Evolutionary conservation across 108 stramenopile genomes (phyloP), one percentile per base, ranked within the genome.

Genomic region (Pseudonitzschia delicatissima): DNA sequence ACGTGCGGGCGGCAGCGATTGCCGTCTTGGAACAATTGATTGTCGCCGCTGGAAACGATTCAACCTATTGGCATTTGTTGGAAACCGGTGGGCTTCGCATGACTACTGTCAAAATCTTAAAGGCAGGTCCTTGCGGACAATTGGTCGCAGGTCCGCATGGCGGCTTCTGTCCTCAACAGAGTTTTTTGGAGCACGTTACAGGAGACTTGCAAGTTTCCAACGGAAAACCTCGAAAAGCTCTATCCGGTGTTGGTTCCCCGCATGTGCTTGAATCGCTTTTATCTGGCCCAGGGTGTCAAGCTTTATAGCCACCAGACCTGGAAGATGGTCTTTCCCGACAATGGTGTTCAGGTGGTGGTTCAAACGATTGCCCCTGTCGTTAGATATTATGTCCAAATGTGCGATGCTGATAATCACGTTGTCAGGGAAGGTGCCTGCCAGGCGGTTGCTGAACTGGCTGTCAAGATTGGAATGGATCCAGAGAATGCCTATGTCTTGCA

Each of bases 251-350:
- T 98, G 27, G 66, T 97, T 9, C 96, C 96, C 27, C 90, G 95
- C 32, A 97, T 98, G 96, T 97, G 96, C 74, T 79, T 98, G 53
- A 98, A 98, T 82, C 92, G 97, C 57, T 96, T 97, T 60, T 98
- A 98, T 58, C 77, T 97, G 51, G 96, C 98, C 0, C 95, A 97
- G 69, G 96, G 96, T 20, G 98, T 98, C 62, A 93, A 94, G 52
- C 64, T 97, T 44, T 97, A 93, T 66, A 85, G 83, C 45, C 98
- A 98, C 64, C 94, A 97, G 58, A 96, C 96, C 9, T 98, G 98
- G 98, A 83, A 79, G 55, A 42, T 84, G 3, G 68, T 93, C 51
- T 92, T 97, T 59, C 74, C 71, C 9, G 61, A 79, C 25, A 55
- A 53, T 48, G 97, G 97, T n/a, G 40, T 94, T 33, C 75, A 72